phyloP scores from a whole-genome alignment of 495 filamentous ascomycete genomes.

The Talaromyces liani region DNA sequence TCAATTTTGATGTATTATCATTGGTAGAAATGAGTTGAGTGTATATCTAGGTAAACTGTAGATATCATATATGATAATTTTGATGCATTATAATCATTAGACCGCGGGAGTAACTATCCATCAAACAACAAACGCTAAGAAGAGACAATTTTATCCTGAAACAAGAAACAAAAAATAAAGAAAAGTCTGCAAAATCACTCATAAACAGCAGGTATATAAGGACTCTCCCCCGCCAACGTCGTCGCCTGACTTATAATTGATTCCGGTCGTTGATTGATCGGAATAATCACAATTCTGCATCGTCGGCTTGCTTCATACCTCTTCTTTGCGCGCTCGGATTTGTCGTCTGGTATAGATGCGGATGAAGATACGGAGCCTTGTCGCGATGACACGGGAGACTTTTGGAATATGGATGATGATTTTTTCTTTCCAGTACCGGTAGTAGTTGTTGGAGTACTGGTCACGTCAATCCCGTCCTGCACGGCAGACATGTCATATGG shows the following conservation, averaged over 20 bases:
- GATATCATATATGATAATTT: not conserved
- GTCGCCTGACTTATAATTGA: conserved; percentile 3
- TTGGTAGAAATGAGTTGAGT: not conserved
- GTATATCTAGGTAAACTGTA: not conserved
- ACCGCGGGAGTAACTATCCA: not conserved
- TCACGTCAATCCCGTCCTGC: conserved; percentile 20
- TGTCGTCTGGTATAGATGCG: not conserved
- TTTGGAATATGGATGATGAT: not conserved
- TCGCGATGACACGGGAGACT: not conserved
- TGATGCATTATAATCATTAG: not conserved
- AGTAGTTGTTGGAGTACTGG: not conserved
- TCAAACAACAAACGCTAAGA: not conserved
- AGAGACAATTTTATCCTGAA: not conserved
- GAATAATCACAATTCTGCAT: conserved; percentile 30
- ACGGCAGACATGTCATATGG: conserved; percentile 23
- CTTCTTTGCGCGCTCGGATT: not conserved
- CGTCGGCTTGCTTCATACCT: conserved; percentile 17
- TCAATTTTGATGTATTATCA: not conserved
- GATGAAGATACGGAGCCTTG: not conserved
- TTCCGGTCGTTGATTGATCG: conserved; percentile 8
- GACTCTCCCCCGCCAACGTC: conserved; percentile 4
- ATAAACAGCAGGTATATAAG: conserved; percentile 5
- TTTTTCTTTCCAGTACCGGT: not conserved
- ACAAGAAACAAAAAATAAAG: not conserved
- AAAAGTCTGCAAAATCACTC: not conserved